Conservation (phyloP, 2,329 filamentous ascomycete genomes). For the Aspergillus ruber region DNA sequence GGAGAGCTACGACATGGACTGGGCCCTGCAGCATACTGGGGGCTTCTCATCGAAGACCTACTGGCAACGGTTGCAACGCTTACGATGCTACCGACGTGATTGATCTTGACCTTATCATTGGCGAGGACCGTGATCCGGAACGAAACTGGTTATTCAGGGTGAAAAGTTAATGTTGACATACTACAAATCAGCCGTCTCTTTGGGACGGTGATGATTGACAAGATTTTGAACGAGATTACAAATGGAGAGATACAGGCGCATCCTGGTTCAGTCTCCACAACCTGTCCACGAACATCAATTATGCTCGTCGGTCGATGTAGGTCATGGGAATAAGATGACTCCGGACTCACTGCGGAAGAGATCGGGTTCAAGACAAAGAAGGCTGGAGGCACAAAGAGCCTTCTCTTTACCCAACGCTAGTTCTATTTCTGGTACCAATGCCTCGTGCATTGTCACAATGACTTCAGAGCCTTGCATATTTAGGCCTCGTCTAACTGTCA, state of each 20-base stretch:
- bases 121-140: slow-evolving; percentile 4
- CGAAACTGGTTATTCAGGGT: slow-evolving; percentile 7
- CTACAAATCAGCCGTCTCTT: slow-evolving; percentile 3
- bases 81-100: slow-evolving; percentile 10
- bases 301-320: not conserved
- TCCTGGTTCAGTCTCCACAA: not conserved
- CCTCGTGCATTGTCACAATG: too few relatives aligned
- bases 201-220: slow-evolving; percentile 9
- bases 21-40: slow-evolving; percentile 11
- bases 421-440: too few relatives aligned
- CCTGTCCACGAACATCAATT: not conserved
- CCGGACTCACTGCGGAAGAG: too few relatives aligned
- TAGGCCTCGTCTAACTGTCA: too few relatives aligned
- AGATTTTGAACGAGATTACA: slow-evolving; percentile 4
- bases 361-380: too few relatives aligned
- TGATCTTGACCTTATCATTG: not conserved
- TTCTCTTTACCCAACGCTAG: too few relatives aligned
- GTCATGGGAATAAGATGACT: too few relatives aligned
- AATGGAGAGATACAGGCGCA: not conserved
- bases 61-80: slow-evolving; percentile 1
- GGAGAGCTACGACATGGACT: slow-evolving; percentile 2
- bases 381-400: too few relatives aligned
- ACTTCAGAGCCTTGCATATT: too few relatives aligned
- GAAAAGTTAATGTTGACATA: slow-evolving; percentile 2
- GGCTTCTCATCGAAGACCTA: slow-evolving; percentile 7